These are phyloP conservation scores for Orbilia quercus DNA, from an alignment of 2,329 filamentous ascomycete species.

Conservation along the genomic window DNA sequence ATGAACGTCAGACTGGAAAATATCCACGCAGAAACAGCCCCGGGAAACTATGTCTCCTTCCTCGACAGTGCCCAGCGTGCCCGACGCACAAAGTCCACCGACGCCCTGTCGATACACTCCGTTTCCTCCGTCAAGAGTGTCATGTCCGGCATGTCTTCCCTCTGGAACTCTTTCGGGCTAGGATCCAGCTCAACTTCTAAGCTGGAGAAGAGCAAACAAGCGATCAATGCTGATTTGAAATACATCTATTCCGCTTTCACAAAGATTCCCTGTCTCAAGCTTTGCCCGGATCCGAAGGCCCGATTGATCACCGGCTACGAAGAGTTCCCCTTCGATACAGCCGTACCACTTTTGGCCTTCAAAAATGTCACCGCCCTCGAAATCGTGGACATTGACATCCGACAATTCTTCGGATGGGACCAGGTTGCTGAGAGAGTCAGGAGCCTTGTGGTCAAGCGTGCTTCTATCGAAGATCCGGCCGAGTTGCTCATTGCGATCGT, in stretches of 20 bases:
- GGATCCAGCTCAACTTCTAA: constrained; percentile 82
- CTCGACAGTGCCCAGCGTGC: constrained; percentile 64
- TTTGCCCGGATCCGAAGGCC: constrained; percentile 93
- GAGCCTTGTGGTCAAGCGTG: constrained; percentile 87
- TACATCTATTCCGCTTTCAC: constrained; percentile 98
- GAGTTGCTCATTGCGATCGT: constrained; percentile 94
- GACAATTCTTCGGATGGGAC: constrained; percentile 98
- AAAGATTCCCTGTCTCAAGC: constrained; percentile 90
- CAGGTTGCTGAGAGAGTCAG: constrained; percentile 89
- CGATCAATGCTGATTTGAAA: constrained; percentile 85
- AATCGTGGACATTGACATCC: constrained; percentile 93
- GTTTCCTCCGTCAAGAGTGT: constrained; percentile 97
- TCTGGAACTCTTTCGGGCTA: constrained; percentile 90
- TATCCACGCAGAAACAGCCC: constrained; percentile 85
- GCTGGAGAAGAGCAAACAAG: constrained; percentile 88
- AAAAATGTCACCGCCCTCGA: constrained; percentile 96
- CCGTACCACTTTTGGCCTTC: constrained; percentile 94
- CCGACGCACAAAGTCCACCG: constrained; percentile 77
- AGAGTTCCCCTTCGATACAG: constrained; percentile 97
- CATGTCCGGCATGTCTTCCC: constrained; percentile 93
- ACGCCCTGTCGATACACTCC: constrained; percentile 91
- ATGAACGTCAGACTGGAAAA: constrained; percentile 98
- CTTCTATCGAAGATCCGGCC: constrained; percentile 85
- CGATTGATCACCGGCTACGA: constrained; percentile 92
- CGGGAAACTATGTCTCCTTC: constrained; percentile 95